Conservation (phyloP, 331 rosid species). For the Ulmus americana region DNA sequence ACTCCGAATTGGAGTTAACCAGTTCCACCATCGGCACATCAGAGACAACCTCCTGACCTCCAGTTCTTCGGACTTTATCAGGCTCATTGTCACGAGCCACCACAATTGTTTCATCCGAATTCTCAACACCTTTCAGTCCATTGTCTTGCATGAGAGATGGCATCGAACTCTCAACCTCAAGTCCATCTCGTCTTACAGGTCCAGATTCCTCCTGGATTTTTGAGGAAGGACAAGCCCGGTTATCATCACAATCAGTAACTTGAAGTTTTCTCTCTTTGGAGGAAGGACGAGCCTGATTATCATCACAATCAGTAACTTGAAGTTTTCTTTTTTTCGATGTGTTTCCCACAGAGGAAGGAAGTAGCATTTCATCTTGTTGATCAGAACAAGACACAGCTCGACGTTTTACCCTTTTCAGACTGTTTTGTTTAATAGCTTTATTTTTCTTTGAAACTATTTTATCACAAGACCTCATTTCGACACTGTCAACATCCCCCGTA, state of each 20-base stretch:
- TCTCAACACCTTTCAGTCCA: slow-evolving; percentile 1
- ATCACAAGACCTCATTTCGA: slow-evolving; percentile 3
- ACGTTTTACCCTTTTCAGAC: slow-evolving; percentile 16
- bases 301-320: slow-evolving; percentile 7
- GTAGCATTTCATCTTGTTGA: slow-evolving; percentile 30
- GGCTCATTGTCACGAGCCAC: background rate
- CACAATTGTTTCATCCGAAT: background rate
- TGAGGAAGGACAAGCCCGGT: slow-evolving; percentile 9
- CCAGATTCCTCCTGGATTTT: slow-evolving; percentile 9
- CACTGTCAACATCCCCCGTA: background rate
- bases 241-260: slow-evolving; percentile 4
- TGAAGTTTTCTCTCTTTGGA: slow-evolving; percentile 33
- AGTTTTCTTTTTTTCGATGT: slow-evolving; percentile 35
- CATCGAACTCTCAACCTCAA: slow-evolving; percentile 3
- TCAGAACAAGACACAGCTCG: slow-evolving; percentile 16
- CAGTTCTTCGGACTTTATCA: background rate
- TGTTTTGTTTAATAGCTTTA: background rate
- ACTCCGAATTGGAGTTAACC: background rate
- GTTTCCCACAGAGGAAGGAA: slow-evolving; percentile 31
- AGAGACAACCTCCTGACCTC: background rate
- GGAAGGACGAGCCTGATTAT: slow-evolving; percentile 7
- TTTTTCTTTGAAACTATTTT: slow-evolving; percentile 12
- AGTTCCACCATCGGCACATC: slow-evolving; percentile 3
- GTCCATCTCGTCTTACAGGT: slow-evolving; percentile 1
- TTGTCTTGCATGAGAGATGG: background rate